Percentiles rank a stretch among this genome's conserved stretches.
Conservation (phyloP, 345 rosid genomes). For the Dovyalis caffra region DNA sequence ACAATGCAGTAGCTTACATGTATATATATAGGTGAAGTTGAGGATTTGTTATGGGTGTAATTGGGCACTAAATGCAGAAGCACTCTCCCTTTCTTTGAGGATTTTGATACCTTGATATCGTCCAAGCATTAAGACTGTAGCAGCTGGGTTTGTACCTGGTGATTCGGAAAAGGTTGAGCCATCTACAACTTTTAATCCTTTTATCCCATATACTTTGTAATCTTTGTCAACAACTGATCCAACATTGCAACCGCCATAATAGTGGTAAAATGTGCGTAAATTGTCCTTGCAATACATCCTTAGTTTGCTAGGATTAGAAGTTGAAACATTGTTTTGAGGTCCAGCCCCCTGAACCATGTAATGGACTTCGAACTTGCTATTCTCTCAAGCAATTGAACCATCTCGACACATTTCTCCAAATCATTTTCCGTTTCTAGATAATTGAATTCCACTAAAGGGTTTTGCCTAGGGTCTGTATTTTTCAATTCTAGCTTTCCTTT, state of each 20-base stretch:
- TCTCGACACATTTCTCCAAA: slow-evolving; percentile 46
- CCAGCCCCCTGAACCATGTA: slow-evolving; percentile 43
- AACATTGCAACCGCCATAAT: slow-evolving; percentile 57
- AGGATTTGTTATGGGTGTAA: neutral
- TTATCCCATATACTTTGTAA: slow-evolving; percentile 49
- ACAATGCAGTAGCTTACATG: no score
- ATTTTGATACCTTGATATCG: neutral
- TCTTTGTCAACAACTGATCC: slow-evolving; percentile 61
- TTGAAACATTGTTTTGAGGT: no score
- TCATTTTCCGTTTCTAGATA: slow-evolving; percentile 54
- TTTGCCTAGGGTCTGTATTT: slow-evolving; percentile 52
- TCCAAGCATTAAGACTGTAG: no score
- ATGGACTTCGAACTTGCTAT: slow-evolving; percentile 59
- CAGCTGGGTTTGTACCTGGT: no score
- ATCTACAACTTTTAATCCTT: slow-evolving; percentile 60
- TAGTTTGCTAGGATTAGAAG: no score
- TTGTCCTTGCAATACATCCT: slow-evolving; percentile 63
- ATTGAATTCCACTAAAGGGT: slow-evolving; percentile 65
- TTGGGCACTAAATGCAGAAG: no score
- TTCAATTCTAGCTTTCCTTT: slow-evolving; percentile 41
- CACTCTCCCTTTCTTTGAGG: neutral
- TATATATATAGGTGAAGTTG: no score
- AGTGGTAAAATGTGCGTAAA: no score
- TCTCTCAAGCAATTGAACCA: slow-evolving; percentile 47
- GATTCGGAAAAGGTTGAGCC: slow-evolving; percentile 29